phyloP scores from a whole-genome alignment of 805 yeast species.

The Metschnikowia hibisci region DNA sequence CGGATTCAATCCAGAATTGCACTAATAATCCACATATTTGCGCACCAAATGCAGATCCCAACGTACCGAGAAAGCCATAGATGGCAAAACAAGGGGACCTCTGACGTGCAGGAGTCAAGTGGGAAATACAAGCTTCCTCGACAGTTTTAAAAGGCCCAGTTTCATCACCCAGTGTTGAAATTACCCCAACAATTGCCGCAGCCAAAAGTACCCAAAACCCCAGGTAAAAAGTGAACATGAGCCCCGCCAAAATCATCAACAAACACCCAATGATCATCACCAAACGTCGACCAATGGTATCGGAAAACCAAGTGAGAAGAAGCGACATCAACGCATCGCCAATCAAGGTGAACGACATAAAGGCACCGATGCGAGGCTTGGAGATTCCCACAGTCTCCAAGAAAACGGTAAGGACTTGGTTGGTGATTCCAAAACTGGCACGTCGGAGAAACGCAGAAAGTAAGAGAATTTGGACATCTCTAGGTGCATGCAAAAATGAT shows the following conservation, averaged over 20 bases:
- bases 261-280: slow-evolving; percentile 62
- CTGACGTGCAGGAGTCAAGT: slow-evolving; percentile 59
- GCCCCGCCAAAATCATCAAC: slow-evolving; percentile 67
- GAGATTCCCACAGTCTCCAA: slow-evolving; percentile 51
- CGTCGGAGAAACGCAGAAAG: slow-evolving; percentile 65
- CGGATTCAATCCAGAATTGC: slow-evolving; percentile 36
- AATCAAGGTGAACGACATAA: slow-evolving; percentile 74
- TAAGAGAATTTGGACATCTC: slow-evolving; percentile 64
- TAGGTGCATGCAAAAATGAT: slow-evolving; percentile 8
- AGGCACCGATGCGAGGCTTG: slow-evolving; percentile 63
- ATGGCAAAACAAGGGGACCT: slow-evolving; percentile 74
- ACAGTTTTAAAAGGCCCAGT: slow-evolving; percentile 87
- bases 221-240: slow-evolving; percentile 54
- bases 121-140: slow-evolving; percentile 81
- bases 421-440: slow-evolving; percentile 73
- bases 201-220: slow-evolving; percentile 52
- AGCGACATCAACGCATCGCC: slow-evolving; percentile 78
- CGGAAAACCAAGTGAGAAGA: slow-evolving; percentile 73
- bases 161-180: slow-evolving; percentile 86
- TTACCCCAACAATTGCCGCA: slow-evolving; percentile 81
- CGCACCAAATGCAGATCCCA: slow-evolving; percentile 75
- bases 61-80: slow-evolving; percentile 63
- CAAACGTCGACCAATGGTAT: slow-evolving; percentile 58
- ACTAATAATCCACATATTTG: slow-evolving; percentile 58
- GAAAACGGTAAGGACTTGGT: slow-evolving; percentile 71